phyloP scores from a whole-genome alignment of 768 basidiomycete species.

The Cantharellus anzutake region DNA sequence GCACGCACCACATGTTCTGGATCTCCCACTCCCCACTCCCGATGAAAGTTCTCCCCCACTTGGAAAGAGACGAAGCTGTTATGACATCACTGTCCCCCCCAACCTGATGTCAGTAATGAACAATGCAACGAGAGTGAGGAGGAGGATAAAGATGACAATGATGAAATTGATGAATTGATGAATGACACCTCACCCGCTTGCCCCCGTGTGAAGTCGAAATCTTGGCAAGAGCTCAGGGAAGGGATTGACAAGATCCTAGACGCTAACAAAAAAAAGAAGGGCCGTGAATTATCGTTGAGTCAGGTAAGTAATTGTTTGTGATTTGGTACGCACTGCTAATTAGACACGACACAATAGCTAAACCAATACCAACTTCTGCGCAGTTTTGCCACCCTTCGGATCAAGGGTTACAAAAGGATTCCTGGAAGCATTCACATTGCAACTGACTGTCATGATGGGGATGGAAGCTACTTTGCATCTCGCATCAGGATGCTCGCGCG shows the following conservation, averaged over 20 bases:
- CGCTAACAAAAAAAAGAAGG: not conserved
- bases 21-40: too few relatives aligned
- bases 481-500: not conserved
- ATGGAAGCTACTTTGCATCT: not conserved
- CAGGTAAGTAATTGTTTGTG: not conserved
- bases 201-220: not conserved
- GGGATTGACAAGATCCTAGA: not conserved
- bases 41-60: too few relatives aligned
- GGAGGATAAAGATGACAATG: not conserved
- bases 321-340: not conserved
- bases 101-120: too few relatives aligned
- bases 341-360: not conserved
- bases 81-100: too few relatives aligned
- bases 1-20: too few relatives aligned
- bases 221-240: not conserved
- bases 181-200: not conserved
- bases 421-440: not conserved
- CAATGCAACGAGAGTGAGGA: not conserved
- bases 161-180: not conserved
- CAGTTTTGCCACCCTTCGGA: conserved; percentile 20
- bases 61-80: too few relatives aligned
- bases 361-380: conserved; percentile 19
- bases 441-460: not conserved
- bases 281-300: not conserved
- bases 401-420: conserved; percentile 15